Base-by-base conservation (phyloP, 164 flowering plant genomes). In the Liquidambar formosana region DNA sequence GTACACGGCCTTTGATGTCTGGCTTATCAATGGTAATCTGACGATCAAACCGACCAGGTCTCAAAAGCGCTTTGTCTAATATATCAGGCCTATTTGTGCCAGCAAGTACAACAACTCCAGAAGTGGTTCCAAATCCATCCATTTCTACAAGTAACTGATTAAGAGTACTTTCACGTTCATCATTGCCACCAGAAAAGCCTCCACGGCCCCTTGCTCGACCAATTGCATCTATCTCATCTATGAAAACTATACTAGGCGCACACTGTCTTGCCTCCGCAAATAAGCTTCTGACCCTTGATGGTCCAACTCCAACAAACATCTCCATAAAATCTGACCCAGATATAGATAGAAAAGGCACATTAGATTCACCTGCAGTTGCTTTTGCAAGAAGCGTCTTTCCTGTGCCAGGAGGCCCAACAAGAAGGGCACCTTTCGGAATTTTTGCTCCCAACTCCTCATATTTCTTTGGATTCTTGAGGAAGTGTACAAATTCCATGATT, bases 31-130 rank as follows among this genome's bases (percentile, higher is more conserved):
- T 82, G 16, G 86, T 38, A 56, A 93, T 86, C 56, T 89, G 95
- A 21, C 96, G 89, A 79, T 91, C 98, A 84, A 93, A 91, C 54
- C 98, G 84, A n/a, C 97, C 97, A 64, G 97, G 97, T 79, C 98
- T 84, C 77, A 88, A 69, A 57, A 93, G 63, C 46, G 93, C 98
- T 82, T 89, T 88, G 76, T 91, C 97, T 66, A 91, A 76, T 71
- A 90, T 90, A 71, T 94, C 98, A 63, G 96, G 93, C 61, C 94
- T 82, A 64, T 94, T 92, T 38, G 97, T 92, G 43, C 94, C 93
- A 70, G 97, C 98, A 82, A 94, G 86, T 25, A 94, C 97, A 72
- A 94, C 91, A 2, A 94, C 95, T 52, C 97, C 96, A 63, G 96
- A 16, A 67, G 93, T 94, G 41, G 93, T 89, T 61, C 89, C 96